Evolutionary conservation across 768 basidiomycete species (phyloP), one percentile per base, ranked within the genome.

Genomic region (Russula ochroleuca): DNA sequence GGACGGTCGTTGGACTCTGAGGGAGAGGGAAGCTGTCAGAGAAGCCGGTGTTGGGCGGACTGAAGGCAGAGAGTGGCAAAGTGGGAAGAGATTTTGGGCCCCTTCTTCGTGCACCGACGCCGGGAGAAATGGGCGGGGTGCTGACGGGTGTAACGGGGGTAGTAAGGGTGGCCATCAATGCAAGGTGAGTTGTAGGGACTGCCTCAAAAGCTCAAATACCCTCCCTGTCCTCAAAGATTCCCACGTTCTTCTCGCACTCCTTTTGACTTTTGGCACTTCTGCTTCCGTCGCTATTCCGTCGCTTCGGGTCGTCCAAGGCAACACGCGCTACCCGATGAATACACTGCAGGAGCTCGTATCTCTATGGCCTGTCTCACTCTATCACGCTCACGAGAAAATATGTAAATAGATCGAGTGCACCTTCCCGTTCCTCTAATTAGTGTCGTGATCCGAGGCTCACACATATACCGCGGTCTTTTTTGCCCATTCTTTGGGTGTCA

Each of bases 21-120:
- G 86, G 83, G 11, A 88, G 67, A 2, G 85, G 87, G 71, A 90
- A 91, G 1, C 76, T 76, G 50, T 90, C 89, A 21, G 80, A 80
- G 0, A 83, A 81, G 57, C 85, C 85, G 5, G 86, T 79, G 74
- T 81, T 87, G 28, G 88, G 87, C 0, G 88, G 84, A 31, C 79
- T 82, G 73, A 93, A 93, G 0, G 85, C 91, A 13, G 90, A 90
- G 28, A 85, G 72, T 0, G 90, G 90, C 14, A 94, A 83, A 51
- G 79, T 81, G 9, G 91, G 92, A 5, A 85, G 82, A 23, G 82
- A 77, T 72, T 84, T 89, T 33, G 79, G 79, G 28, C 80, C 83
- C 72, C 82, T 90, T 70, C 86, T 85, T 67, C 85, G 82, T 14
- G 74, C 69, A 17, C 75, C 74, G 60, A 80, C 74, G 48, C 78